phyloP scores from a whole-genome alignment of 257 asterid species.

The Jaltomata sinuosa region DNA sequence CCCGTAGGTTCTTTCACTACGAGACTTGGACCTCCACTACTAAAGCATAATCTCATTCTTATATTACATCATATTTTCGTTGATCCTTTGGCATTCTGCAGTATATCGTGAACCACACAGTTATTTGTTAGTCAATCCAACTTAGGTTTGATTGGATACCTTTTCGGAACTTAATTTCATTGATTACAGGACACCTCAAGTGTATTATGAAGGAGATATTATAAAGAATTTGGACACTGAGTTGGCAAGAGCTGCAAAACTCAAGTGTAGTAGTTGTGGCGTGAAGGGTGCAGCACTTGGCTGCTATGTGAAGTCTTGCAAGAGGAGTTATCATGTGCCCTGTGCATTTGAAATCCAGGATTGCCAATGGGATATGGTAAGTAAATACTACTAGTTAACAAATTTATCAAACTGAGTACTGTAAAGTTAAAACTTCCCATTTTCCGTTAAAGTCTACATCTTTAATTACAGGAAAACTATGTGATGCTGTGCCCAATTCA shows the following conservation, averaged over 20 bases:
- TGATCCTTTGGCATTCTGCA: background rate
- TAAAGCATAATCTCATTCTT: background rate
- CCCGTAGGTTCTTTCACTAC: background rate
- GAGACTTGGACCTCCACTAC: background rate
- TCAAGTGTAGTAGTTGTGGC: slow-evolving; percentile 84
- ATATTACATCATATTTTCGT: background rate
- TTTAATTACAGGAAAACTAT: slow-evolving; percentile 49
- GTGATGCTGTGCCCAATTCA: slow-evolving; percentile 80
- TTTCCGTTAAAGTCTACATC: background rate
- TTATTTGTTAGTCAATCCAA: background rate
- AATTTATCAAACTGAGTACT: background rate
- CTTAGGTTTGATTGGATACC: background rate
- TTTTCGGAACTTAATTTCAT: background rate
- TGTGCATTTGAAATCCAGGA: slow-evolving; percentile 60
- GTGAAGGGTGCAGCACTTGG: slow-evolving; percentile 95
- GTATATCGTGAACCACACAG: background rate
- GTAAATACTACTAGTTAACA: slow-evolving; percentile 3
- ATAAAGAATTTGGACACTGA: slow-evolving; percentile 76
- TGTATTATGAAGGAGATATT: slow-evolving; percentile 53
- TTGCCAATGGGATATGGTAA: slow-evolving; percentile 90
- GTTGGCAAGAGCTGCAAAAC: slow-evolving; percentile 80
- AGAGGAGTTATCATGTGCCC: slow-evolving; percentile 80
- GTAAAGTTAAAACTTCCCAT: background rate
- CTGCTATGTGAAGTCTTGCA: slow-evolving; percentile 73
- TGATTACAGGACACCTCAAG: slow-evolving; percentile 72